Percentiles rank a stretch among this genome's conserved stretches.
Conservation (phyloP, 2,329 filamentous ascomycete species). For the Xylariaceae sp. region DNA sequence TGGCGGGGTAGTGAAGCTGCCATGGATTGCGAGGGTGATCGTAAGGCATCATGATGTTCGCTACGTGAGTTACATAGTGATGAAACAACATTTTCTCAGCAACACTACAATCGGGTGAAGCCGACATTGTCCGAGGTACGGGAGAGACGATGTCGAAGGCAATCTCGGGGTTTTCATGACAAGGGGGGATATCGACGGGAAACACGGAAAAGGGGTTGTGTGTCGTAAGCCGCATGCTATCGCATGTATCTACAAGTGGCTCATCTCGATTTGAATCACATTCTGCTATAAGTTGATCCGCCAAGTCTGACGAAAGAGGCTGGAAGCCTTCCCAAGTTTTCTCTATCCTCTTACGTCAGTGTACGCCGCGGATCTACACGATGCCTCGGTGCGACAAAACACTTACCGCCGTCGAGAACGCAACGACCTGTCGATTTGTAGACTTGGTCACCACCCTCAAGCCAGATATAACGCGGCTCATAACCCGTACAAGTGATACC, state of each 20-base stretch:
- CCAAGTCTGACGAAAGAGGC: not conserved
- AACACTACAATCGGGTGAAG: not conserved
- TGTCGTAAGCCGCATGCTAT: not conserved
- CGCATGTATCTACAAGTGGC: not conserved
- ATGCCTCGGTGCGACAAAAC: no score
- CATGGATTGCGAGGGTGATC: slow-evolving; percentile 2
- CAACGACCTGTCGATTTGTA: not conserved
- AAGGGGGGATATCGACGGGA: not conserved
- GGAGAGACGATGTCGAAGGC: no score
- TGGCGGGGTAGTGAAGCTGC: not conserved
- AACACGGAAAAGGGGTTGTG: slow-evolving; percentile 1
- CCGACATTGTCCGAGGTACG: not conserved
- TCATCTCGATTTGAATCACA: not conserved
- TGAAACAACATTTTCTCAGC: not conserved
- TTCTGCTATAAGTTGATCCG: not conserved
- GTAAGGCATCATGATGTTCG: slow-evolving; percentile 1
- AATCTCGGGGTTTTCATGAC: not conserved
- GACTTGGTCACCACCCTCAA: not conserved
- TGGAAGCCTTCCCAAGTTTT: not conserved
- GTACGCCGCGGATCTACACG: no score
- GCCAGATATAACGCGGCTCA: not conserved
- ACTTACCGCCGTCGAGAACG: not conserved
- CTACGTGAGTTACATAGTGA: slow-evolving; percentile 1
- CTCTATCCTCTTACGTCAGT: not conserved
- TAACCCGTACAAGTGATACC: not conserved